phyloP scores from a whole-genome alignment of 129 eudicot species.

The Arctium lappa region DNA sequence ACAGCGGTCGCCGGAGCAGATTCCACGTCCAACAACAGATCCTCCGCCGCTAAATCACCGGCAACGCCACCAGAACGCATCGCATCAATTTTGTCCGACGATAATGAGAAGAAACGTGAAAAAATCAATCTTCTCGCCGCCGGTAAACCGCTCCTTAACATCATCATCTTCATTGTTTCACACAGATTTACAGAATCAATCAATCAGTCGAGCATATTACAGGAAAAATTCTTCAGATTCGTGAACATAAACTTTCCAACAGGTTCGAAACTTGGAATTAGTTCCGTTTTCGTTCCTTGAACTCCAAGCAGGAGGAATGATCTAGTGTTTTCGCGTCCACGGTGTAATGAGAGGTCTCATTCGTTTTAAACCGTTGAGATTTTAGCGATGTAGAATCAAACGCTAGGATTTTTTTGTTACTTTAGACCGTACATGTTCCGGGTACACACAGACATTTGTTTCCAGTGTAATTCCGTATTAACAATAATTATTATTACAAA shows the following conservation, averaged over 20 bases:
- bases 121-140: not conserved
- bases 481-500: no score
- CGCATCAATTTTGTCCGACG: conserved; percentile 17
- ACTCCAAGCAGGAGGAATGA: conserved; percentile 29
- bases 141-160: conserved; percentile 20
- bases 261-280: conserved; percentile 1
- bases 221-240: not conserved
- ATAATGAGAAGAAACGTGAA: conserved; percentile 14
- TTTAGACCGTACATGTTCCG: conserved; percentile 1
- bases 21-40: conserved; percentile 21
- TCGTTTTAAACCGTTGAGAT: conserved; percentile 15
- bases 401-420: not conserved
- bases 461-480: no score
- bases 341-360: not conserved
- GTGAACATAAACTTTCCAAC: conserved; percentile 7
- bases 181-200: not conserved
- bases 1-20: conserved; percentile 12
- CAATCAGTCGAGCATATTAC: not conserved
- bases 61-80: conserved; percentile 15
- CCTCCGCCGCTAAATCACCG: conserved; percentile 38
- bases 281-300: conserved; percentile 23
- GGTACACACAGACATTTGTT: no score
- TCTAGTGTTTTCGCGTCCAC: conserved; percentile 7
- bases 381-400: not conserved
- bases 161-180: not conserved